These are phyloP conservation scores for thale cress (Arabidopsis thaliana) DNA, from an alignment of 345 rosid genomes.

Conservation along the genomic window TAIR10.1 NC_003075.7:15070001-15070500, in stretches of 20 bases:
- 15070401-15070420: conserved; percentile 1
- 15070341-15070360: conserved; percentile 15
- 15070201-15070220: neutral
- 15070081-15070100: too few species aligned
- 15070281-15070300: neutral
- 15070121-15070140: too few species aligned
- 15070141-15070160: too few species aligned
- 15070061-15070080: too few species aligned
- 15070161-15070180: too few species aligned
- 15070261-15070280: neutral
- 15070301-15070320: conserved; percentile 5
- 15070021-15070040: too few species aligned
- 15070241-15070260: neutral
- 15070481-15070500: conserved; percentile 23
- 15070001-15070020: too few species aligned
- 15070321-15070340: neutral
- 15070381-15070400: neutral
- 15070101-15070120: too few species aligned
- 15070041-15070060: too few species aligned
- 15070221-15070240: conserved; percentile 3
- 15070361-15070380: conserved; percentile 36
- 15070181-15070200: neutral
- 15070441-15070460: conserved; percentile 26
- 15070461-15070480: conserved; percentile 43
- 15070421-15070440: conserved; percentile 34